These are phyloP conservation scores for Ogataea pilisensis DNA, from an alignment of 805 yeast species.

Conservation along the genomic window DNA sequence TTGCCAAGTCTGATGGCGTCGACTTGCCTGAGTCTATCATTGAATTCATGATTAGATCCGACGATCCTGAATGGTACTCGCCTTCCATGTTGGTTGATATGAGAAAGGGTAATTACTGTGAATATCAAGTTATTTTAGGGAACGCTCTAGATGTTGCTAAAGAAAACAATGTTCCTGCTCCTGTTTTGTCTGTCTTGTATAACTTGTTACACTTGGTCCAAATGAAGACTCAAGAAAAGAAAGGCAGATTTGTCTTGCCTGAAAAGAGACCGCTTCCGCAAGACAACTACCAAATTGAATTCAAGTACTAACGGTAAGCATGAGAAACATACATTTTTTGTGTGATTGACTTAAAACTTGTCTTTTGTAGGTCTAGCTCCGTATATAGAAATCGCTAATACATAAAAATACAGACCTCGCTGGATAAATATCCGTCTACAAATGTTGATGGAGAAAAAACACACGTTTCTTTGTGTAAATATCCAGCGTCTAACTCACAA, in stretches of 20 bases:
- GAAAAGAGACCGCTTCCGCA: conserved; percentile 26
- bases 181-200: conserved; percentile 25
- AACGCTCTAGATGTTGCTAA: conserved; percentile 33
- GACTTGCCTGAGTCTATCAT: conserved; percentile 31
- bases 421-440: no score
- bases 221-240: conserved; percentile 29
- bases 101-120: conserved; percentile 38
- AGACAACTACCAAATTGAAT: conserved; percentile 18
- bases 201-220: conserved; percentile 29
- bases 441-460: no score
- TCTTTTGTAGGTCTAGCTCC: no score
- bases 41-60: conserved; percentile 38
- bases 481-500: no score
- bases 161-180: conserved; percentile 29
- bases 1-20: conserved; percentile 47
- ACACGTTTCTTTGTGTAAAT: no score
- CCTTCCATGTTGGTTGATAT: conserved; percentile 49
- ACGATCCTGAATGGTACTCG: conserved; percentile 37
- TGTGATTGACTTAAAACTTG: no score
- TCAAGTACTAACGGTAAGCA: conserved; percentile 6
- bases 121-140: conserved; percentile 41
- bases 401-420: no score
- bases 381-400: no score
- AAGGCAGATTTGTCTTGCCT: conserved; percentile 27
- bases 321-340: neutral